Percentiles rank a stretch among this genome's conserved stretches.
These are phyloP conservation scores for Colletotrichum tofieldiae DNA, from an alignment of 2,329 filamentous ascomycete genomes.

Conservation along the genomic window DNA sequence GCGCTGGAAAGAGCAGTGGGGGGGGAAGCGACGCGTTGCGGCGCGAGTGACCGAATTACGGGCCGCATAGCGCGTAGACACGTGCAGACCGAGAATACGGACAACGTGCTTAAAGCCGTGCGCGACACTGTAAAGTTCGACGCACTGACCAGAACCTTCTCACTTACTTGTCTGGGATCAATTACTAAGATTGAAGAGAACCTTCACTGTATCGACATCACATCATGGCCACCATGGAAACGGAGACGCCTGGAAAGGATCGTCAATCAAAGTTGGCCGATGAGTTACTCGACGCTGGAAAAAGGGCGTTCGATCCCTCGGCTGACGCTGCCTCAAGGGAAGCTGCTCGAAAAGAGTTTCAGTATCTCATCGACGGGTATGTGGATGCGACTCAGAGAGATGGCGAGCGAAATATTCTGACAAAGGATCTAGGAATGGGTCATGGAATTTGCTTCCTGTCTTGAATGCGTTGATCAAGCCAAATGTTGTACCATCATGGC, in stretches of 20 bases:
- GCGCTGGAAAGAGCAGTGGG: background rate
- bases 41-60: background rate
- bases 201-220: background rate
- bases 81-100: conserved; percentile 46
- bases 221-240: conserved; percentile 33
- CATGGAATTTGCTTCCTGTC: conserved; percentile 71
- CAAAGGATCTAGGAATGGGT: conserved; percentile 48
- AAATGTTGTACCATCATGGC: conserved; percentile 70
- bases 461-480: conserved; percentile 77
- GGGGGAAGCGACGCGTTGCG: conserved; percentile 10
- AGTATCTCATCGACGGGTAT: conserved; percentile 66
- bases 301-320: conserved; percentile 65
- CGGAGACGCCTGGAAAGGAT: conserved; percentile 27
- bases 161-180: background rate
- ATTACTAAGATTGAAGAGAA: conserved; percentile 12
- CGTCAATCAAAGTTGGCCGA: conserved; percentile 48
- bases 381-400: conserved; percentile 7
- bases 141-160: background rate
- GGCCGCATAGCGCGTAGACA: conserved; percentile 44
- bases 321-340: conserved; percentile 52
- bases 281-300: conserved; percentile 58
- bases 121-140: background rate
- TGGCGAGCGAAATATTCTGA: conserved; percentile 46
- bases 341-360: conserved; percentile 57
- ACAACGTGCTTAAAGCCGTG: background rate